Evolutionary conservation across 139 green algal genomes (phyloP), one percentile per base, ranked within the genome.

Genomic region (Chlamydomonas sp.): DNA sequence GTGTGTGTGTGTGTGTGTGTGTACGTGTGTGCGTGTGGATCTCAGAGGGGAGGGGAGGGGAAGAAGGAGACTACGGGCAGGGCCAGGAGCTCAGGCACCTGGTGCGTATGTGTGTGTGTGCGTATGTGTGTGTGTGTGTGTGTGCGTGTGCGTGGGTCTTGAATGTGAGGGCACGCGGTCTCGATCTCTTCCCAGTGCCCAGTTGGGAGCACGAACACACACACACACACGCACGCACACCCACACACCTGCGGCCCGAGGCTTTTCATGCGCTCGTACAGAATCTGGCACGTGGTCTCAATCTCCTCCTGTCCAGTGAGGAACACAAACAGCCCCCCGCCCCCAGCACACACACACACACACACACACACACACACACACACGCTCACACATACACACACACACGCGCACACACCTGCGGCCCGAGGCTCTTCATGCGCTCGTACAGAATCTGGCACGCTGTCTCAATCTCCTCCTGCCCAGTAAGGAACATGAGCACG

Each of bases 391-490:
- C n/a, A n/a, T n/a, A n/a, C n/a, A n/a, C n/a, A n/a, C n/a, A n/a
- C n/a, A n/a, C n/a, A n/a, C n/a, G n/a, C n/a, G n/a, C n/a, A n/a
- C n/a, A n/a, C 66, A n/a, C 67, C 60, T 68, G 60, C 30, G 85
- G 81, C 0, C 93, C 92, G 38, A 98, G 82, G 38, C 67, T 79
- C 79, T 97, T 95, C 82, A 98, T 96, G 70, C 93, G 88, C 75
- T 97, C 89, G 67, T 92, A 95, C 72, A 99, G 81, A 10, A 96
- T 85, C 74, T 79, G 69, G 63, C 77, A 83, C 2, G 90, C 90
- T 31, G 96, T 91, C 80, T 99, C 94, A 63, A 99, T 99, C 80
- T 99, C 94, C 77, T 99, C 94, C 73, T 84, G 78, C 8, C 78
- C 78, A n/a, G n/a, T n/a, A 16, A 98, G 78, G 81, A 98, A 98